A percentile compares a stretch with the other conserved stretches of the same genome.
These are phyloP conservation scores for Xylaria sp. DNA, from an alignment of 2,329 filamentous ascomycete genomes.

Conservation along the genomic window DNA sequence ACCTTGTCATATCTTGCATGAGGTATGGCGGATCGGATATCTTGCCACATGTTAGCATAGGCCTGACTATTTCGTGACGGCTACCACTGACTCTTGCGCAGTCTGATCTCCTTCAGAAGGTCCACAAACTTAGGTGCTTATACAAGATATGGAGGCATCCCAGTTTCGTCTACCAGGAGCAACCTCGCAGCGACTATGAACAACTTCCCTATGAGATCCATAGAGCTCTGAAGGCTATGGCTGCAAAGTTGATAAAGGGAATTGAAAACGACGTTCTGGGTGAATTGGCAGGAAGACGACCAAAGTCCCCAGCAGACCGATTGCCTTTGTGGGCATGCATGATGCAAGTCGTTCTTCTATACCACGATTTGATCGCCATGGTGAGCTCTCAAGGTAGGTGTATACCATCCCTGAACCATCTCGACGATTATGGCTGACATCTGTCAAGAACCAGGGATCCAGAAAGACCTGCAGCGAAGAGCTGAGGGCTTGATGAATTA, in stretches of 20 bases:
- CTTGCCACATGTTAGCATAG: conserved; percentile 44
- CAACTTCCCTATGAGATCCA: conserved; percentile 52
- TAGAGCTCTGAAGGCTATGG: conserved; percentile 44
- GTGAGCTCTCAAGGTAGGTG: conserved; percentile 41
- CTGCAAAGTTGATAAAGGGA: conserved; percentile 43
- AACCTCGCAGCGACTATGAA: conserved; percentile 42
- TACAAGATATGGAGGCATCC: conserved; percentile 61
- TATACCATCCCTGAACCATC: neutral
- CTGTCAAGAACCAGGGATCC: conserved; percentile 27
- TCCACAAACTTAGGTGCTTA: conserved; percentile 61
- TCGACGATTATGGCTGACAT: conserved; percentile 35
- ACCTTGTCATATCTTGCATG: conserved; percentile 40
- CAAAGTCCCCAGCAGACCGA: conserved; percentile 42
- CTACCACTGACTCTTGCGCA: conserved; percentile 45
- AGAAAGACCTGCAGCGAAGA: conserved; percentile 34
- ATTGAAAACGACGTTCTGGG: conserved; percentile 45
- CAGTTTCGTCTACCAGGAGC: conserved; percentile 54
- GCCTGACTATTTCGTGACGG: conserved; percentile 32
- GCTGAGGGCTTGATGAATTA: conserved; percentile 43
- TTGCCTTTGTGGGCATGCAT: conserved; percentile 61
- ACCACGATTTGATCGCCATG: conserved; percentile 55
- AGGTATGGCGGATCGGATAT: conserved; percentile 33
- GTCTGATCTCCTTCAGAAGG: conserved; percentile 57
- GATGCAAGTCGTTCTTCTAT: conserved; percentile 63
- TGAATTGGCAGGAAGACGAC: conserved; percentile 37